Percentiles rank a stretch among this genome's conserved stretches.
phyloP scores from a whole-genome alignment of 1,284 basidiomycete genomes.

The Boletus smithii region DNA sequence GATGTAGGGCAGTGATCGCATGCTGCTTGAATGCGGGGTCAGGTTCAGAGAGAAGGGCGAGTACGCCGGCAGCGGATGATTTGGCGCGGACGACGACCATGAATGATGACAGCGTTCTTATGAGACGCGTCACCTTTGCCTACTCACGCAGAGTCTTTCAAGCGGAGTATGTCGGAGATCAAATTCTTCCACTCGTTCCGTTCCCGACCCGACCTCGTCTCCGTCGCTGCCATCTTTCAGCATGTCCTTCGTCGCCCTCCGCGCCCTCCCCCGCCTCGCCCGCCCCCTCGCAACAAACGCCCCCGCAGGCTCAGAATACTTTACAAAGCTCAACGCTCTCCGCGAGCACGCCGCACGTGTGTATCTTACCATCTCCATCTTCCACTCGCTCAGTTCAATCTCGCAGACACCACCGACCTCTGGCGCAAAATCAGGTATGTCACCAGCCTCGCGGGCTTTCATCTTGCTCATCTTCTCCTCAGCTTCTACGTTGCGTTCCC shows the following conservation, averaged over 20 bases:
- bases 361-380: neutral
- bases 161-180: conserved; percentile 28
- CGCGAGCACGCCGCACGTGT: conserved; percentile 67
- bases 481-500: conserved; percentile 78
- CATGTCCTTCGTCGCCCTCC: conserved; percentile 58
- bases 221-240: conserved; percentile 9
- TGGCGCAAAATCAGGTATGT: conserved; percentile 83
- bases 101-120: conserved; percentile 13
- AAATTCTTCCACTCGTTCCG: conserved; percentile 20
- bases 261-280: conserved; percentile 39
- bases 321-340: conserved; percentile 55
- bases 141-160: conserved; percentile 22
- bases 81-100: conserved; percentile 62
- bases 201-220: conserved; percentile 23
- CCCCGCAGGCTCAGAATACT: conserved; percentile 43
- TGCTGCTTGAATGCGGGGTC: conserved; percentile 85
- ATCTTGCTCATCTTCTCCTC: conserved; percentile 2
- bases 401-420: conserved; percentile 68
- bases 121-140: conserved; percentile 29
- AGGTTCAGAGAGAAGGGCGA: conserved; percentile 85
- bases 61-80: conserved; percentile 83
- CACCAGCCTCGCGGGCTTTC: neutral
- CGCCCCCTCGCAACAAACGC: conserved; percentile 42
- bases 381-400: conserved; percentile 16
- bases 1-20: conserved; percentile 79